A percentile compares a stretch with the other conserved stretches of the same genome.
Conservation (phyloP, 2,329 filamentous ascomycete species). For the Xylariaceae sp. region DNA sequence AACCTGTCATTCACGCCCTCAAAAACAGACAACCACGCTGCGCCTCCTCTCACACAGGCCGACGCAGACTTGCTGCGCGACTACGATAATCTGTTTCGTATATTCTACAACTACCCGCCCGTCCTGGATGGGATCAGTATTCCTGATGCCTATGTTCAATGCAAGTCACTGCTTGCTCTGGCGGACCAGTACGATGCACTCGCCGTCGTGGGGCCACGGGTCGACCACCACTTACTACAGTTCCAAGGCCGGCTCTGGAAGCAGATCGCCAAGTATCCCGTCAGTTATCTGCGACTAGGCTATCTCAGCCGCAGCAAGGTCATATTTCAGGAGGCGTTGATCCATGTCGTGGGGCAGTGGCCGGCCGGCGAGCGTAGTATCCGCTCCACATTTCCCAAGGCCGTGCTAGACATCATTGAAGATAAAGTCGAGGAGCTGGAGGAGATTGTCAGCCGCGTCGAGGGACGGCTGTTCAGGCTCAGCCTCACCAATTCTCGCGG, state of each 20-base stretch:
- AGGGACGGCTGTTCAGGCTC: slow-evolving; percentile 76
- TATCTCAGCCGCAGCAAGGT: slow-evolving; percentile 79
- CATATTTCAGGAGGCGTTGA: slow-evolving; percentile 80
- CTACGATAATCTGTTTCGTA: slow-evolving; percentile 92
- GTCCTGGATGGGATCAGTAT: slow-evolving; percentile 80
- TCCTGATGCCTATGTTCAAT: slow-evolving; percentile 86
- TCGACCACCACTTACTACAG: slow-evolving; percentile 89
- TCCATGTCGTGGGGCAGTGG: slow-evolving; percentile 95
- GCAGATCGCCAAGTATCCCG: slow-evolving; percentile 93
- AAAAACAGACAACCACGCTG: slow-evolving; percentile 40
- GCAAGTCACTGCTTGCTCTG: slow-evolving; percentile 79
- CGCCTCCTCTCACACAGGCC: slow-evolving; percentile 47
- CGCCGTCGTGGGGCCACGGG: slow-evolving; percentile 76
- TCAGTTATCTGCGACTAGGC: slow-evolving; percentile 83
- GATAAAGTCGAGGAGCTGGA: slow-evolving; percentile 92
- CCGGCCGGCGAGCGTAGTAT: slow-evolving; percentile 74
- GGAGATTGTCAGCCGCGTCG: slow-evolving; percentile 72
- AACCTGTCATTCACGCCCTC: slow-evolving; percentile 58
- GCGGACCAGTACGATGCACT: slow-evolving; percentile 96
- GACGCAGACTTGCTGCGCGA: slow-evolving; percentile 77
- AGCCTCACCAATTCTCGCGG: slow-evolving; percentile 72
- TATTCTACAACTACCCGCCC: slow-evolving; percentile 92
- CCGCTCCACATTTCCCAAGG: slow-evolving; percentile 63
- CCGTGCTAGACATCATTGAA: slow-evolving; percentile 83
- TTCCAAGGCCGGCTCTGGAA: slow-evolving; percentile 91